Percentiles rank a stretch among this genome's conserved stretches.
Evolutionary conservation across 2,329 filamentous ascomycete species (phyloP).

Genomic region (Samsoniella hepiali): DNA sequence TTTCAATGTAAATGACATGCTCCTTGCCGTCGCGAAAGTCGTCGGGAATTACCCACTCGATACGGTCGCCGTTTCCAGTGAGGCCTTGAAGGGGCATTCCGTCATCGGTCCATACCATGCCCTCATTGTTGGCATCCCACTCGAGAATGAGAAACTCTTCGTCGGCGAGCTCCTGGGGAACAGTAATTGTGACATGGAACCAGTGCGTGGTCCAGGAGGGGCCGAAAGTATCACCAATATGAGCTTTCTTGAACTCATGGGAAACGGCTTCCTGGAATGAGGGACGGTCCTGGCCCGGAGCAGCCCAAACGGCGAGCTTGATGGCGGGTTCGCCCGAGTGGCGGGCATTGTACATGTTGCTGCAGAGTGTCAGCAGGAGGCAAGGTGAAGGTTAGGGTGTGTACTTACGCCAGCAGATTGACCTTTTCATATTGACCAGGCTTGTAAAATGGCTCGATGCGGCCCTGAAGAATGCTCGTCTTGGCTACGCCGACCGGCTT

Average conservation of each 20-base stretch:
- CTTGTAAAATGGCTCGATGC: slow-evolving; percentile 77
- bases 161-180: slow-evolving; percentile 68
- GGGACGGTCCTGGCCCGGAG: slow-evolving; percentile 74
- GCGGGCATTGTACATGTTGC: slow-evolving; percentile 39
- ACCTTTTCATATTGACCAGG: slow-evolving; percentile 73
- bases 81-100: slow-evolving; percentile 89
- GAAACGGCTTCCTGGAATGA: slow-evolving; percentile 79
- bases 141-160: slow-evolving; percentile 89
- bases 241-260: slow-evolving; percentile 70
- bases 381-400: slow-evolving; percentile 2
- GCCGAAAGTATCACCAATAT: slow-evolving; percentile 77
- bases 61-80: slow-evolving; percentile 82
- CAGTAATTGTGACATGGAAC: slow-evolving; percentile 80
- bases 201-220: slow-evolving; percentile 98
- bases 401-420: slow-evolving; percentile 66
- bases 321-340: slow-evolving; percentile 69
- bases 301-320: slow-evolving; percentile 81
- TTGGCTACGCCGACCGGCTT: slow-evolving; percentile 73
- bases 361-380: slow-evolving; percentile 24
- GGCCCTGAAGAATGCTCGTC: slow-evolving; percentile 77
- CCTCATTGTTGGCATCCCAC: slow-evolving; percentile 94
- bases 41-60: slow-evolving; percentile 87
- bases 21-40: slow-evolving; percentile 79
- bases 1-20: slow-evolving; percentile 91
- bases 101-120: slow-evolving; percentile 86